Conservation (phyloP, 2,329 filamentous ascomycete species). For the Aspergillus vadensis region DNA sequence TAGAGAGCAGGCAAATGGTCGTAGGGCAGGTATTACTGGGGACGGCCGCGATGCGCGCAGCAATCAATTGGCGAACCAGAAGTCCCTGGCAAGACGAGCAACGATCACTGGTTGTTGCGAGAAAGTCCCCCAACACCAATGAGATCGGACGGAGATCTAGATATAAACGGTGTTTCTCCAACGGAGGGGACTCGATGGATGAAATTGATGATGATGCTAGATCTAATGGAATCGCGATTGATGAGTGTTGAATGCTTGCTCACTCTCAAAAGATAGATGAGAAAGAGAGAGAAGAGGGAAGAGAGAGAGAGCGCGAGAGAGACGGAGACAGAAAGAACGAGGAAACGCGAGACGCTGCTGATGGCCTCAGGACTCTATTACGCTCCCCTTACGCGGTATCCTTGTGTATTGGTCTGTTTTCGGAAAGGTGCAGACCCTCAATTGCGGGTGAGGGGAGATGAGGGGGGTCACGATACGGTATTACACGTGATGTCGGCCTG, state of each 20-base stretch:
- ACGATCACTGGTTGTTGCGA: constrained; percentile 27
- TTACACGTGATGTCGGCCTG: constrained; percentile 18
- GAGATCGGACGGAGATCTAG: constrained; percentile 11
- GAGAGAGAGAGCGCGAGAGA: background rate
- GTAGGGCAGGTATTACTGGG: constrained; percentile 27
- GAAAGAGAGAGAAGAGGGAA: constrained; percentile 1
- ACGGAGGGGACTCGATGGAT: background rate
- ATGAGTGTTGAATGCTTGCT: background rate
- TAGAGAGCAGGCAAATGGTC: constrained; percentile 16
- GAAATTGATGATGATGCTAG: too few relatives aligned
- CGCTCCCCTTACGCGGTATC: constrained; percentile 6
- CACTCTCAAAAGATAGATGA: constrained; percentile 6
- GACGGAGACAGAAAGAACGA: constrained; percentile 8
- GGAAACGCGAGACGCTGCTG: background rate
- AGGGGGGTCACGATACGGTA: constrained; percentile 15
- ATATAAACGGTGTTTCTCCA: background rate
- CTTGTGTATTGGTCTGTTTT: background rate
- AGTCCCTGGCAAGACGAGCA: constrained; percentile 25
- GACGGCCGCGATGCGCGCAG: constrained; percentile 30
- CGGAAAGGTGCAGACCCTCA: background rate
- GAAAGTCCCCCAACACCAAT: constrained; percentile 21
- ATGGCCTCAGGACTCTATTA: constrained; percentile 17
- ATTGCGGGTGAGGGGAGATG: background rate
- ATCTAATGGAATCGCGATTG: background rate
- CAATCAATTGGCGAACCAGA: constrained; percentile 45